phyloP scores from a whole-genome alignment of 257 asterid species.

The Echites panduratus region DNA sequence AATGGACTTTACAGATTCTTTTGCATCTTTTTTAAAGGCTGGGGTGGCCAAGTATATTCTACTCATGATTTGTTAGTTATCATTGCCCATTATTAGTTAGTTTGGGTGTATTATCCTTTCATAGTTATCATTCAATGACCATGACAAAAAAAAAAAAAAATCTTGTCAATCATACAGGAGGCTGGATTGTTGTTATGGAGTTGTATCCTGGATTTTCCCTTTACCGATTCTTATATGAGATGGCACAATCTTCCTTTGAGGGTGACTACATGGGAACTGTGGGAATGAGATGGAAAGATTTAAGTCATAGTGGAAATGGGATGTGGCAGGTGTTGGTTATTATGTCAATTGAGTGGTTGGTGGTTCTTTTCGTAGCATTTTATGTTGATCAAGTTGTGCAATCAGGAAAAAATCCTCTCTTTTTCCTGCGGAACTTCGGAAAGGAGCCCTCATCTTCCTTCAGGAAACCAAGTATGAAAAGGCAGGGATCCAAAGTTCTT shows the following conservation, averaged over 20 bases:
- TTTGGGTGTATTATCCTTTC: neutral
- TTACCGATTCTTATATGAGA: conserved; percentile 80
- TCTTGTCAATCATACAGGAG: conserved; percentile 50
- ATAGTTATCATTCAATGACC: neutral
- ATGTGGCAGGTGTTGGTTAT: conserved; percentile 66
- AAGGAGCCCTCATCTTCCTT: conserved; percentile 48
- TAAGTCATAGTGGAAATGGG: conserved; percentile 60
- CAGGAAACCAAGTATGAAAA: conserved; percentile 55
- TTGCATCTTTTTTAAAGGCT: neutral
- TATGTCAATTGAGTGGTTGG: conserved; percentile 72
- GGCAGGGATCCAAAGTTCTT: conserved; percentile 67
- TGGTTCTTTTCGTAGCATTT: conserved; percentile 67
- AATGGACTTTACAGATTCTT: neutral
- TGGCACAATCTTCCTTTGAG: conserved; percentile 61
- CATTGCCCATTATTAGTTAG: neutral
- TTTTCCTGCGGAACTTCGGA: conserved; percentile 38
- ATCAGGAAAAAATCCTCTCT: conserved; percentile 67
- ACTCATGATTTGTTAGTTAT: neutral
- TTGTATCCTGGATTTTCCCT: conserved; percentile 89
- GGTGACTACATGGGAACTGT: conserved; percentile 76
- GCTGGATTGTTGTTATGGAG: conserved; percentile 76
- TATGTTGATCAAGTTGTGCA: conserved; percentile 62
- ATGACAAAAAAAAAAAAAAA: neutral
- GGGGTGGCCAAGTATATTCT: neutral
- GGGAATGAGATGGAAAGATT: conserved; percentile 90